These are phyloP conservation scores for Chalara sp. DNA, from an alignment of 2,329 filamentous ascomycete species.

Conservation along the genomic window DNA sequence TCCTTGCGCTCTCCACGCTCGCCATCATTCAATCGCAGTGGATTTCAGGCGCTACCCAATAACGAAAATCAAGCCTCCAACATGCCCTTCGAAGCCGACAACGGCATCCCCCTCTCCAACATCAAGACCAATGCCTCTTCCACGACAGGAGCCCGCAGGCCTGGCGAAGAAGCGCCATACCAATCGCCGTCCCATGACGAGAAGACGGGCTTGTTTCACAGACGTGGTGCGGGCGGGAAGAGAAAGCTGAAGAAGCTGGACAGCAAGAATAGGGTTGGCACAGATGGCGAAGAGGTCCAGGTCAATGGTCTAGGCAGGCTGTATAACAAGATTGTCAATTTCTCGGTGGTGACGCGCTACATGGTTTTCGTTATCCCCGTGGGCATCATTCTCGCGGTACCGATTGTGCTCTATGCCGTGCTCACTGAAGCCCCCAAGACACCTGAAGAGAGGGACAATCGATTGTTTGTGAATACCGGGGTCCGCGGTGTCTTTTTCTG, in stretches of 20 bases:
- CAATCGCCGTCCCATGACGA: constrained; percentile 18
- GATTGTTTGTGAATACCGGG: constrained; percentile 25
- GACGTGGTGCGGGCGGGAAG: constrained; percentile 31
- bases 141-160: constrained; percentile 43
- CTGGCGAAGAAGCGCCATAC: constrained; percentile 29
- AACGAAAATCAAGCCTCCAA: not conserved
- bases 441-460: constrained; percentile 10
- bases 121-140: constrained; percentile 48
- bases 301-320: constrained; percentile 61
- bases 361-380: constrained; percentile 62
- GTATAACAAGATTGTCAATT: constrained; percentile 57
- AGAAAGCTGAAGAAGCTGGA: constrained; percentile 36
- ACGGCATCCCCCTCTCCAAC: constrained; percentile 50
- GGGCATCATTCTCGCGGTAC: constrained; percentile 52
- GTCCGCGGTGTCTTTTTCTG: constrained; percentile 55
- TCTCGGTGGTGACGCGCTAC: constrained; percentile 59
- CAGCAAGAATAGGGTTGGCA: constrained; percentile 36
- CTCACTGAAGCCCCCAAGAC: not conserved
- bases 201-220: constrained; percentile 19
- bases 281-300: constrained; percentile 43
- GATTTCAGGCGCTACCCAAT: constrained; percentile 14
- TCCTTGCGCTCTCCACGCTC: constrained; percentile 21
- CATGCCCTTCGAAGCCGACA: constrained; percentile 31
- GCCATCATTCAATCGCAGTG: constrained; percentile 18
- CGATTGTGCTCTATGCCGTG: constrained; percentile 43